Base-by-base conservation (phyloP, 164 flowering plant genomes). In the Dillenia turbinata region DNA sequence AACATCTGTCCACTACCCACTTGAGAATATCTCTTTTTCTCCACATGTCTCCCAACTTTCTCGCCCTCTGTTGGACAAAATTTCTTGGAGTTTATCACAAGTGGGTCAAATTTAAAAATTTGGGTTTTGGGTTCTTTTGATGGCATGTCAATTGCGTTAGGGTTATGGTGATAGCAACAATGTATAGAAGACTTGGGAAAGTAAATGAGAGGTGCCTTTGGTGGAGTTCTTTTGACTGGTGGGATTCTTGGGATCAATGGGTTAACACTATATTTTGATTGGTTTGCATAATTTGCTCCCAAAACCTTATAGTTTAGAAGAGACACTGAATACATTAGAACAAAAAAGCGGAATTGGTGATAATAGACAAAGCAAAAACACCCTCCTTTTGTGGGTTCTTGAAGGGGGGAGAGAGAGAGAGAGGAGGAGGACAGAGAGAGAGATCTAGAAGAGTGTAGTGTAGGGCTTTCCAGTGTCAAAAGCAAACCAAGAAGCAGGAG, bases 1-100 rank as follows among this genome's bases (percentile, higher is more conserved):
- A 76, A 17, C 87, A 90, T 77, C 67, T 79, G 66, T 40, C 53
- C 53, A 49, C 66, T 53, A 56, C 81, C 86, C 78, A 70, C 71
- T 52, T 63, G 71, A 10, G 52, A 26, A 47, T 19, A 59, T 48
- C 62, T 70, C n/a, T 56, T 59, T 19, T 60, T 70, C 17, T 48
- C 67, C 58, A 47, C 76, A 67, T 53, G 22, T 8, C 52, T 60
- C 52, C 57, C 52, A 12, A 56, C 66, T 47, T 56, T 71, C 12
- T 71, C 67, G 8, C 19, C 14, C 9, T 59, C 51, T 9, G 14
- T 66, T 13, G 24, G 6, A 14, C 59, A 64, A 14, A 52, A 44
- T 17, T 57, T 66, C 9, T 62, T 49, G 2, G 79, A 69, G 60
- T 17, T 58, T 9, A 67, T 13, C 11, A 62, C 54, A 52, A 71